Conservation (phyloP, 768 basidiomycete species). For the Mycena crocata region DNA sequence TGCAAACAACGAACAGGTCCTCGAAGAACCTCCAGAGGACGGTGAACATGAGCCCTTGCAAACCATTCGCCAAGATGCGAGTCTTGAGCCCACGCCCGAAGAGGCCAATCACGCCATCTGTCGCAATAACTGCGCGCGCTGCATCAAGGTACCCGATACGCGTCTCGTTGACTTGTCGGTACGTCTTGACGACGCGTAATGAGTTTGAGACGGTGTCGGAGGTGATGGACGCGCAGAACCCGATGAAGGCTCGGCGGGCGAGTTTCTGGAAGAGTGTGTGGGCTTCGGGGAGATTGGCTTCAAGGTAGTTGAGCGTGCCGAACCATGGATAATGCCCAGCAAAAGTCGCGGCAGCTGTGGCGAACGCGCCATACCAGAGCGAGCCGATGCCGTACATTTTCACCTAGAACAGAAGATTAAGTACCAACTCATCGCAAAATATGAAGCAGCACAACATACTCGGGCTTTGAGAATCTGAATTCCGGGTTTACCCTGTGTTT, state of each 20-base stretch:
- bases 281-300: conserved; percentile 68
- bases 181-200: conserved; percentile 94
- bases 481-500: conserved; percentile 86
- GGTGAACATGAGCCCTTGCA: conserved; percentile 92
- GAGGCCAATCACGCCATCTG: conserved; percentile 82
- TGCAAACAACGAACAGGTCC: conserved; percentile 74
- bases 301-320: conserved; percentile 85
- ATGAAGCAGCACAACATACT: conserved; percentile 52
- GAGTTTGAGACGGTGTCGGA: conserved; percentile 92
- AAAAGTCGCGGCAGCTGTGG: conserved; percentile 93
- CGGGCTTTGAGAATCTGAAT: conserved; percentile 73
- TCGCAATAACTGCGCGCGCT: conserved; percentile 77
- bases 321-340: conserved; percentile 97
- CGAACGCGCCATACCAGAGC: conserved; percentile 92
- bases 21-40: conserved; percentile 92
- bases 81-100: conserved; percentile 93
- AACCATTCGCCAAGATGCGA: conserved; percentile 87
- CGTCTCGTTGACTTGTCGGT: conserved; percentile 89
- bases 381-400: conserved; percentile 80
- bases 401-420: conserved; percentile 55
- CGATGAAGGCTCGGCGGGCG: conserved; percentile 87
- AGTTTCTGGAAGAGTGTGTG: conserved; percentile 68
- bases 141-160: conserved; percentile 84
- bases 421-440: background rate
- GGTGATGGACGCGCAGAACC: conserved; percentile 86